Base-by-base conservation (phyloP, 768 basidiomycete species). In the Tylopilus vinaceipallidus region DNA sequence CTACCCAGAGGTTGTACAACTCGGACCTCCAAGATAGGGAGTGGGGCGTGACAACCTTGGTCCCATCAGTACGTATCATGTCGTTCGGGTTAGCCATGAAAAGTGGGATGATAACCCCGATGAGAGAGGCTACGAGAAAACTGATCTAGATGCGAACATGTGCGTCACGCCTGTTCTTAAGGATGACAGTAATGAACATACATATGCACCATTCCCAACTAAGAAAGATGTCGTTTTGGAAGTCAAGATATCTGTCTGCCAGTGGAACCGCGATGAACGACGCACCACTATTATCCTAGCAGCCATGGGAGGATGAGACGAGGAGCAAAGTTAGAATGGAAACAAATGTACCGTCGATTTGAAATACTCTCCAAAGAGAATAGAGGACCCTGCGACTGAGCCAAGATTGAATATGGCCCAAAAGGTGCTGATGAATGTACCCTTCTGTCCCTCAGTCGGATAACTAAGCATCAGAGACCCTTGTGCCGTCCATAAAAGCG, bases 331-430 rank as follows among this genome's bases (percentile, higher is more conserved):
- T 13, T 29, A 14, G 11, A 37, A 27, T 22, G 20, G 27, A 13
- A 43, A 52, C 40, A 17, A 30, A 69, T 75, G 19, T 55, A 83
- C 85, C 60, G 66, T 75, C n/a, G 81, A 83, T 49, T 82, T 63
- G 57, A 82, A 81, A 60, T 89, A 89, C 56, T 81, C 74, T 0
- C 80, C 88, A 44, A 90, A 73, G 16, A 87, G 81, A 26, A 90
- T 84, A 13, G 83, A 69, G 6, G 87, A 78, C 13, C 88, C 88
- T 36, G 91, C 81, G 41, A 91, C 85, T 44, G 82, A 82, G 26
- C 87, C 88, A n/a, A 88, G 58, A 56, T 89, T 89, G 73, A 91
- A 90, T 53, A 90, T 85, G 29, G 75, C 69, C 89, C 88, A 91
- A 70, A 90, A 89, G 33, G 86, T 79, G 35, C 78, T 81, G 47